Conservation (phyloP, 805 yeast species). For the Dipodascus geniculatus region DNA sequence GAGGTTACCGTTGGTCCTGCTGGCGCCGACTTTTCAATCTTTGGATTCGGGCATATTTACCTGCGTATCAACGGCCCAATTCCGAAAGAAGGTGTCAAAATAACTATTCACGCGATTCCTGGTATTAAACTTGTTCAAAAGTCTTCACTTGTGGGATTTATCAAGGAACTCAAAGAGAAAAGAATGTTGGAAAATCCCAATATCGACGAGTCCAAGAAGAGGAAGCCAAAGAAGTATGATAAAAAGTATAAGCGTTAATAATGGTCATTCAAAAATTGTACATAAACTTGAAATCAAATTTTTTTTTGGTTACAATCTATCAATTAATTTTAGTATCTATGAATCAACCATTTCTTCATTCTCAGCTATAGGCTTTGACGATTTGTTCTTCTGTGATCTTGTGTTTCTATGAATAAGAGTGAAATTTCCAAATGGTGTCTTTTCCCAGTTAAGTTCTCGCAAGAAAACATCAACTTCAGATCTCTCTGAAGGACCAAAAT, state of each 20-base stretch:
- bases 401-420: conserved; percentile 67
- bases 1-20: conserved; percentile 6
- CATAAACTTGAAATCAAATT: background rate
- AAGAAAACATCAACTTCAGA: conserved; percentile 64
- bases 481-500: conserved; percentile 75
- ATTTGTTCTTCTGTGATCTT: conserved; percentile 51
- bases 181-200: background rate
- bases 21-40: conserved; percentile 18
- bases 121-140: conserved; percentile 16
- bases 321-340: background rate
- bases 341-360: background rate
- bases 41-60: conserved; percentile 25
- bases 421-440: conserved; percentile 86
- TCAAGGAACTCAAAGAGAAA: background rate
- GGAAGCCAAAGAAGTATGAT: background rate
- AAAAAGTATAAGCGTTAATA: background rate
- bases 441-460: conserved; percentile 63
- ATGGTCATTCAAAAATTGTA: no score
- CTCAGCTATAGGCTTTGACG: no score
- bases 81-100: conserved; percentile 18
- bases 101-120: conserved; percentile 16
- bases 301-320: background rate
- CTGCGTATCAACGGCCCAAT: conserved; percentile 21
- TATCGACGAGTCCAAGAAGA: background rate
- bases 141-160: background rate